Base-by-base conservation (phyloP, 768 basidiomycete genomes). In the Leucogyrophana mollusca region DNA sequence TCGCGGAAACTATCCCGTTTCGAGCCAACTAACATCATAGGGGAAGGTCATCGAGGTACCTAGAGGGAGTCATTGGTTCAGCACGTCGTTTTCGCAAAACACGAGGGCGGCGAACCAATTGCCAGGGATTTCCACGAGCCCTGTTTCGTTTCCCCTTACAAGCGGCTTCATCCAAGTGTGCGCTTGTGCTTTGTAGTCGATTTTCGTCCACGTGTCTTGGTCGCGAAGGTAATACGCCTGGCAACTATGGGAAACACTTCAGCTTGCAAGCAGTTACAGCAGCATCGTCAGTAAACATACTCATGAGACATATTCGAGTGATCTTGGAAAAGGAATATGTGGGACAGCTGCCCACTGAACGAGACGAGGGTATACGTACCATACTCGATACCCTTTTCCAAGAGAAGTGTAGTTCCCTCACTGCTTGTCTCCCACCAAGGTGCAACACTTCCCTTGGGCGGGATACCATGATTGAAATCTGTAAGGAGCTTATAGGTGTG, bases 371-470 rank as follows among this genome's bases (percentile, higher is more conserved):
- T 34, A 14, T 17, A 42, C 67, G 43, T 51, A 80, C 80, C 84
- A 56, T 88, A 88, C 65, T 83, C 73, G 41, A 88, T 82, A 0
- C 86, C 86, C 51, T 81, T 80, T 30, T 82, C 82, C 20, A 85
- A 71, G n/a, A 88, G 63, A 27, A 88, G 69, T n/a, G 76, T 62
- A 2, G 77, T 77, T 1, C 79, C 79, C 58, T 83, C 82, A 49
- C 74, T 79, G 59, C 77, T 80, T 3, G 78, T 78, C 57, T 88
- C 85, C 85, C 85, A 88, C 83, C 85, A 88, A 1, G 84, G 85
- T 1, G 85, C 84, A 27, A 84, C 83, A 49, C 73, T 76, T 24
- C 79, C 80, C 60, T 75, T 77, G 2, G 79, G 80, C 18, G 78
- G 69, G 14, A 73, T 59, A 17, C 78, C 77, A 45, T 77, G 64